Percentiles rank a stretch among this genome's conserved stretches.
Evolutionary conservation across 2,329 filamentous ascomycete species (phyloP).

Genomic region (Aschersonia sp.): DNA sequence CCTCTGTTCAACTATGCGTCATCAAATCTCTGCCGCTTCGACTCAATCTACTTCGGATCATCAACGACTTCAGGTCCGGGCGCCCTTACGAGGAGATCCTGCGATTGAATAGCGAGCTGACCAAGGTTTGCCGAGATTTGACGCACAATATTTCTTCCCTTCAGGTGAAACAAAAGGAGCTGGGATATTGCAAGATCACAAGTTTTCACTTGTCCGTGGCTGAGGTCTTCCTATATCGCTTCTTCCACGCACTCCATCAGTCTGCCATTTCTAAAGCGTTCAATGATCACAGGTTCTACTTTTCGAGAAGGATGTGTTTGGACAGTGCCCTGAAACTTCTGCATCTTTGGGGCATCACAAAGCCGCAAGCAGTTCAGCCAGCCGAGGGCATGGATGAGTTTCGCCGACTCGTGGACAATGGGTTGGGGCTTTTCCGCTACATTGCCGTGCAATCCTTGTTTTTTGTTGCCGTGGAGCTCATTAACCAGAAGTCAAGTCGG

Average conservation of each 20-base stretch:
- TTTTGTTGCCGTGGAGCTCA: constrained; percentile 29
- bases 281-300: constrained; percentile 33
- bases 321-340: constrained; percentile 24
- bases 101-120: constrained; percentile 28
- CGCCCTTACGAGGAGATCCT: constrained; percentile 32
- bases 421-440: constrained; percentile 26
- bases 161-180: constrained; percentile 11
- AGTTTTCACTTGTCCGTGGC: constrained; percentile 26
- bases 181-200: constrained; percentile 8
- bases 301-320: constrained; percentile 34
- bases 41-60: constrained; percentile 25
- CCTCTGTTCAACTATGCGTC: constrained; percentile 32
- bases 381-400: constrained; percentile 9
- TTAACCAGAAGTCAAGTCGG: constrained; percentile 28
- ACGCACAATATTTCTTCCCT: constrained; percentile 19
- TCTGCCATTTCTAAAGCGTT: constrained; percentile 28
- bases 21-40: constrained; percentile 27
- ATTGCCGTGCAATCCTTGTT: constrained; percentile 23
- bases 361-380: constrained; percentile 4
- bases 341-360: constrained; percentile 16
- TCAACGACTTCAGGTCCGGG: constrained; percentile 29
- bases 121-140: constrained; percentile 19
- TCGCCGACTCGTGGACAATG: constrained; percentile 22
- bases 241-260: constrained; percentile 39
- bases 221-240: constrained; percentile 29